Percentiles rank a stretch among this genome's conserved stretches.
Conservation (phyloP, 73 alveolate species). For the Breviolum minutum region DNA sequence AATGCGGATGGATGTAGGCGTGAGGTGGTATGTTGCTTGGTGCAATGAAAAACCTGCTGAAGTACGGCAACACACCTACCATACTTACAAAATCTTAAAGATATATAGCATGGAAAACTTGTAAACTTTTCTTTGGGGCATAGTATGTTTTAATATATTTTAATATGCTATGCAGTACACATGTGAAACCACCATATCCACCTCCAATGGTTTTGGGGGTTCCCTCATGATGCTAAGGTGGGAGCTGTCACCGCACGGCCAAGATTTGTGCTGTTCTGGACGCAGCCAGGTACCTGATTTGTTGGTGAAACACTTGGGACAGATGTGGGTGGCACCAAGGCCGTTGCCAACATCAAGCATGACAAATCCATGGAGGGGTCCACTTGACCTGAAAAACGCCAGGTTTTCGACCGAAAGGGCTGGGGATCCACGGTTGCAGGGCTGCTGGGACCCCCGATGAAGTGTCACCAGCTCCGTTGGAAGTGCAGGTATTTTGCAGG, state of each 20-base stretch:
- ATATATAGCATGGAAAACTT: background rate
- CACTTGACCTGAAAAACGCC: background rate
- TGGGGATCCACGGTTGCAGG: slow-evolving; percentile 28
- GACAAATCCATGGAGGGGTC: background rate
- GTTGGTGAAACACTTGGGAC: no score
- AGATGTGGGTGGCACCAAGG: background rate
- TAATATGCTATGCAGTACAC: background rate
- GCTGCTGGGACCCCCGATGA: background rate
- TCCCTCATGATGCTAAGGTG: background rate
- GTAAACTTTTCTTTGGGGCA: background rate
- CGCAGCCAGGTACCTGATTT: background rate
- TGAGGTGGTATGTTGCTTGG: background rate
- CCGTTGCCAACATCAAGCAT: background rate
- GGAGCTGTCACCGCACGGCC: slow-evolving; percentile 81
- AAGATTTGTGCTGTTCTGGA: slow-evolving; percentile 64
- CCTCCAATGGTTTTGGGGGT: background rate
- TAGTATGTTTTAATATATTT: background rate
- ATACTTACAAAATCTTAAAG: background rate
- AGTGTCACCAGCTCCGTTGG: background rate
- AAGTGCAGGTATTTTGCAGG: background rate
- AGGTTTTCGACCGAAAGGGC: slow-evolving; percentile 46
- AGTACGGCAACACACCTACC: background rate
- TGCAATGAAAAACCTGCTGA: background rate
- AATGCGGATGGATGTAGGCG: background rate
- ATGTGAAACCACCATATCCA: background rate